phyloP scores from a whole-genome alignment of 2,329 filamentous ascomycete genomes.

The Aureobasidium namibiae region DNA sequence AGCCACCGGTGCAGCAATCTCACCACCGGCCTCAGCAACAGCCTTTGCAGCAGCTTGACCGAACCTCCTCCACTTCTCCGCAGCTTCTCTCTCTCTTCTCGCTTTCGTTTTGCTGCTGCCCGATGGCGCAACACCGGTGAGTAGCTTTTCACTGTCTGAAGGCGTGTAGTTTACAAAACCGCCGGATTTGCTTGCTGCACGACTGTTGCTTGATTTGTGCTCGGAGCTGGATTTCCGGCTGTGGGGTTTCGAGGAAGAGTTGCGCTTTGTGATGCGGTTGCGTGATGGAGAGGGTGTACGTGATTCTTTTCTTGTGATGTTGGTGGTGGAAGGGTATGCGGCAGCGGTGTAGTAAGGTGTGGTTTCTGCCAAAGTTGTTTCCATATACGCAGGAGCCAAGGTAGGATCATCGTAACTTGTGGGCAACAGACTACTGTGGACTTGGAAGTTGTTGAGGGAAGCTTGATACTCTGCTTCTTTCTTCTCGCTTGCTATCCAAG shows the following conservation, averaged over 20 bases:
- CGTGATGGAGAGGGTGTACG: slow-evolving; percentile 22
- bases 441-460: background rate
- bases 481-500: slow-evolving; percentile 12
- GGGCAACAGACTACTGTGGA: slow-evolving; percentile 4
- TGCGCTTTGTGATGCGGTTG: slow-evolving; percentile 16
- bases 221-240: background rate
- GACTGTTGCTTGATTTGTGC: background rate
- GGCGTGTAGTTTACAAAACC: slow-evolving; percentile 89
- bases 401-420: slow-evolving; percentile 23
- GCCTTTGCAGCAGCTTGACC: slow-evolving; percentile 62
- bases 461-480: slow-evolving; percentile 8
- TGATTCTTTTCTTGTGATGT: background rate
- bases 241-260: slow-evolving; percentile 6
- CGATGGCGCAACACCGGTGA: slow-evolving; percentile 84
- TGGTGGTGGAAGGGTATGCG: background rate
- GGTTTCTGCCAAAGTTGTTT: background rate
- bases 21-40: slow-evolving; percentile 62
- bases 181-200: slow-evolving; percentile 26
- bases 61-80: slow-evolving; percentile 62
- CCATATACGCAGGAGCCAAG: slow-evolving; percentile 14
- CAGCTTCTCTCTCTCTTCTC: slow-evolving; percentile 78
- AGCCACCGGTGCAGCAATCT: slow-evolving; percentile 34
- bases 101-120: slow-evolving; percentile 92
- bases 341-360: slow-evolving; percentile 13
- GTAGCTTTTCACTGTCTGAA: slow-evolving; percentile 65